Base-by-base conservation (phyloP, 495 filamentous ascomycete species). In the Penicillium coprophilum region DNA sequence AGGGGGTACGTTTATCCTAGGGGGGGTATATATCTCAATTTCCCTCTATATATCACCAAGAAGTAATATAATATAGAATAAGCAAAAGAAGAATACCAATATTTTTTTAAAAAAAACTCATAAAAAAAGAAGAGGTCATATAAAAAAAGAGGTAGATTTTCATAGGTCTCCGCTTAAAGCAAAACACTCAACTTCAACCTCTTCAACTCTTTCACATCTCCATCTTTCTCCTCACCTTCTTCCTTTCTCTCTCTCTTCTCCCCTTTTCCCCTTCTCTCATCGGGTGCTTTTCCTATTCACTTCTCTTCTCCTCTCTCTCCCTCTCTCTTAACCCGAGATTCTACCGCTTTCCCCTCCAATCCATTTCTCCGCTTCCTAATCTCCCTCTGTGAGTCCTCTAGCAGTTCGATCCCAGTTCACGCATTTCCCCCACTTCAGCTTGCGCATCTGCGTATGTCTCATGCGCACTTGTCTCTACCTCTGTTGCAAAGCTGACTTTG, bases 311-410 rank as follows among this genome's bases (percentile, higher is more conserved):
- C 27, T 52, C 24, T 12, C 50, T 58, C 58, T 58, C 24, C 60
- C 51, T 59, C 36, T 57, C 56, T 52, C 40, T 51, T 46, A 45
- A 54, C 56, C 59, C 58, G 51, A 55, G 55, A 58, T 61, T 57
- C 59, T 60, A 30, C 46, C 50, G 50, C 61, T 38, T 62, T 63
- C 60, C 41, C 46, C 61, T 66, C 60, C 55, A 54, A 61, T 59
- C 64, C 58, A 63, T 66, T 63, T 65, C 68, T 67, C 69, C 64
- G 64, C 66, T 64, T 69, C 58, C 59, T 41, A 54, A 54, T 56
- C 62, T 56, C 60, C 57, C 54, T 63, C 56, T 58, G 61, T 67
- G 61, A 28, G 60, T 64, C 52, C 53, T 34, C 48, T 45, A 12
- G 32, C 50, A 41, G 13, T 17, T n/a, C 1, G 17, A 30, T 41